Evolutionary conservation across 768 basidiomycete species (phyloP).

Genomic region (Rhodotorula diobovata): DNA sequence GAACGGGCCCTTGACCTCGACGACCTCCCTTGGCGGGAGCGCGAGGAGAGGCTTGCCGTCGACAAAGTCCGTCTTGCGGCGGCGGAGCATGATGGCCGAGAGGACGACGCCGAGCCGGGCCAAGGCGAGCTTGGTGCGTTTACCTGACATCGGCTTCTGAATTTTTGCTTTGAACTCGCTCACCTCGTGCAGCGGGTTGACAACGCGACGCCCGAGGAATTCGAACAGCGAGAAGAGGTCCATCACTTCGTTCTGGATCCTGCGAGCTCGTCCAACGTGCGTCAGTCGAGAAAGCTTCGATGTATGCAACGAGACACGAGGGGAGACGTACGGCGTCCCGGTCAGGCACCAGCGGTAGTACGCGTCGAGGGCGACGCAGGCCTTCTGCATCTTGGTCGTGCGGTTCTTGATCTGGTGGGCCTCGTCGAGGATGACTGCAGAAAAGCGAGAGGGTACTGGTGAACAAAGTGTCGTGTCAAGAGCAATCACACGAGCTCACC

Average conservation of each 20-base stretch:
- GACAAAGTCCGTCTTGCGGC: constrained; percentile 65
- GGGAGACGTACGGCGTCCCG: constrained; percentile 54
- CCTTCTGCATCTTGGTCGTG: constrained; percentile 59
- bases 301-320: neutral
- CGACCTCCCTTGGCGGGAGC: constrained; percentile 68
- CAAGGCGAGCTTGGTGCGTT: constrained; percentile 53
- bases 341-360: constrained; percentile 86
- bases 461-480: too few relatives aligned
- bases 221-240: constrained; percentile 85
- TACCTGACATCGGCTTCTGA: constrained; percentile 66
- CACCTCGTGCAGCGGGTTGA: constrained; percentile 76
- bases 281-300: too few relatives aligned
- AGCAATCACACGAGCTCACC: too few relatives aligned
- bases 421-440: constrained; percentile 59
- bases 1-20: constrained; percentile 72
- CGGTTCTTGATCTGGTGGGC: constrained; percentile 91
- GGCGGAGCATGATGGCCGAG: constrained; percentile 79
- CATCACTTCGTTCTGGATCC: constrained; percentile 72
- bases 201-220: constrained; percentile 60
- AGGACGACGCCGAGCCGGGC: constrained; percentile 60
- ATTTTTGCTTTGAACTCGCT: constrained; percentile 73
- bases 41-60: constrained; percentile 73
- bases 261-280: neutral
- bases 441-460: neutral
- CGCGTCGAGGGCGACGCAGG: constrained; percentile 68